A percentile compares a stretch with the other conserved stretches of the same genome.
Evolutionary conservation across 257 asterid species (phyloP).

Genomic region (Petrea volubilis): DNA sequence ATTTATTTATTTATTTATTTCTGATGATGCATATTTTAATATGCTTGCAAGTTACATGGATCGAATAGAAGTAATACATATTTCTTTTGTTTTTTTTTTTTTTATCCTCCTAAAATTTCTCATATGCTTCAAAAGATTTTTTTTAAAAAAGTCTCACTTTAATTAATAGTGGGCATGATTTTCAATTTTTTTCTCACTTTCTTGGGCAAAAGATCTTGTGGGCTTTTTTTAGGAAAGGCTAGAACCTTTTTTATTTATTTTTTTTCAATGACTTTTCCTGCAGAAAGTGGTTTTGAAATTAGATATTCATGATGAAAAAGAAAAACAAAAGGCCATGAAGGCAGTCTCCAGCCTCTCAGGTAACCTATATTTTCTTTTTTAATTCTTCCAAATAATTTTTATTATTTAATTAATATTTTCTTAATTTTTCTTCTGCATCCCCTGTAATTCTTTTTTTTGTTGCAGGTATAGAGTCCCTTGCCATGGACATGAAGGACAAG

Average conservation of each 20-base stretch:
- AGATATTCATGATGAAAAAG: conserved; percentile 43
- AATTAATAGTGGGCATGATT: too few relatives aligned
- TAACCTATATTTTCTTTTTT: neutral
- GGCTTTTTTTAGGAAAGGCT: too few relatives aligned
- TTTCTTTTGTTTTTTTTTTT: too few relatives aligned
- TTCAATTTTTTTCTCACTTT: too few relatives aligned
- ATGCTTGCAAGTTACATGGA: conserved; percentile 17
- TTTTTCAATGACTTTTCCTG: neutral
- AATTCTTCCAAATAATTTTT: neutral
- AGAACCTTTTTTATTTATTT: too few relatives aligned
- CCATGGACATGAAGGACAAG: conserved; percentile 55
- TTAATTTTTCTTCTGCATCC: neutral
- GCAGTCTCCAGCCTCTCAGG: conserved; percentile 61
- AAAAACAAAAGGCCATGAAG: conserved; percentile 65
- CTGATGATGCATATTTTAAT: conserved; percentile 1
- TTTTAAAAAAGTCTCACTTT: too few relatives aligned
- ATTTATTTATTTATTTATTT: neutral
- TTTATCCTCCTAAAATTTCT: too few relatives aligned
- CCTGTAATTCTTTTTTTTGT: too few relatives aligned
- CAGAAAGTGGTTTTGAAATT: conserved; percentile 67
- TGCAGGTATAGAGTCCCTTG: conserved; percentile 50
- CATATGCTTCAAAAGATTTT: too few relatives aligned
- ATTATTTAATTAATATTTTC: neutral
- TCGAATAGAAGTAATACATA: too few relatives aligned
- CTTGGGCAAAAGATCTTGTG: too few relatives aligned